Percentiles rank a stretch among this genome's conserved stretches.
Evolutionary conservation across 106 monocot genomes (phyloP).

Genomic region (Dendrobium nobile): DNA sequence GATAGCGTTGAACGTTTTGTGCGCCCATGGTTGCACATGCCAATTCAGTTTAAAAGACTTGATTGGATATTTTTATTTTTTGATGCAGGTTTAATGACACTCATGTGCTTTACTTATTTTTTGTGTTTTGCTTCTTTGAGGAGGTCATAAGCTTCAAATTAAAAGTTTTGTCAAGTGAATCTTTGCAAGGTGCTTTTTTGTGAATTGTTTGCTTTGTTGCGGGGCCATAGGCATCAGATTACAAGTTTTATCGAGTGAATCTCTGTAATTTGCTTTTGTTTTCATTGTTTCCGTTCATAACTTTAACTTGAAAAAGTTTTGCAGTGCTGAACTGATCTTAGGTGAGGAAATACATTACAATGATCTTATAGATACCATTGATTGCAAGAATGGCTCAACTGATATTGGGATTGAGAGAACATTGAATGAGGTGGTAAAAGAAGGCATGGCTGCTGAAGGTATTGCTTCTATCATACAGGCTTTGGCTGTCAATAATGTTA

Average conservation of each 20-base stretch:
- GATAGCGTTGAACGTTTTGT: background rate
- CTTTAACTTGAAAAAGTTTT: background rate
- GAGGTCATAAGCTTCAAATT: background rate
- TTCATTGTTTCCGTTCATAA: background rate
- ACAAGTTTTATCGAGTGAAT: background rate
- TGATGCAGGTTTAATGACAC: background rate
- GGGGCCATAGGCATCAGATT: background rate
- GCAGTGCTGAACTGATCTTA: slow-evolving; percentile 70
- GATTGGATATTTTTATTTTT: background rate
- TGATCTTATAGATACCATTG: slow-evolving; percentile 50
- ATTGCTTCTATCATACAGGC: background rate
- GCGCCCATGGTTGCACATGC: background rate
- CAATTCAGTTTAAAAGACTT: background rate
- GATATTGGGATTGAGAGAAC: slow-evolving; percentile 11
- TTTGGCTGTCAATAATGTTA: too few species aligned
- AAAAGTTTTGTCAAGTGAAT: too few species aligned
- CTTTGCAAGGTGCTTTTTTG: too few species aligned
- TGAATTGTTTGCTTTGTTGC: too few species aligned
- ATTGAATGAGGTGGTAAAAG: background rate
- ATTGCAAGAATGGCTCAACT: slow-evolving; percentile 5
- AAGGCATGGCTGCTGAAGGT: slow-evolving; percentile 23
- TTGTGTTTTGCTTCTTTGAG: background rate
- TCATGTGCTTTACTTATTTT: background rate
- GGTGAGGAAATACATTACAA: slow-evolving; percentile 80
- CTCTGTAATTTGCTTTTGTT: background rate